Conservation (phyloP, 768 basidiomycete species). For the Fomitopsis pulvina region DNA sequence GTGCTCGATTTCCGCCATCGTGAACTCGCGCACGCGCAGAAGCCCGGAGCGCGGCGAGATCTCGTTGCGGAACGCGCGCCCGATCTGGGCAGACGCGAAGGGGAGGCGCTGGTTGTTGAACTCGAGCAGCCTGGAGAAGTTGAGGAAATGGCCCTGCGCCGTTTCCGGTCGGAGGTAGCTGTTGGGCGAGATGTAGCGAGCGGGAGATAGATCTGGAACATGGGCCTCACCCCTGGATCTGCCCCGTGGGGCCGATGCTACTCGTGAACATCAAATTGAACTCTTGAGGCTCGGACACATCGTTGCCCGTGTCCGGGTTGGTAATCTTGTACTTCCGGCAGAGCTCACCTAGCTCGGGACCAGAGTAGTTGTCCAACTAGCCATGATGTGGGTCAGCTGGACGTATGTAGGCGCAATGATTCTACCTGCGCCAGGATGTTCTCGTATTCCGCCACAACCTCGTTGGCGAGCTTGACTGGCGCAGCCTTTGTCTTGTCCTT, state of each 20-base stretch:
- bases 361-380: conserved; percentile 91
- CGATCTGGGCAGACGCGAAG: conserved; percentile 96
- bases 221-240: conserved; percentile 94
- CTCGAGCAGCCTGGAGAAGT: conserved; percentile 93
- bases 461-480: conserved; percentile 70
- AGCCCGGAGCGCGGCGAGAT: conserved; percentile 96
- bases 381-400: conserved; percentile 6
- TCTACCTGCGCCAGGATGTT: conserved; percentile 77
- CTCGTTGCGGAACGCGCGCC: conserved; percentile 94
- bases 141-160: conserved; percentile 97
- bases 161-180: conserved; percentile 97
- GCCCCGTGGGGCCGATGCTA: conserved; percentile 95
- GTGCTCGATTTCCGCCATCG: conserved; percentile 99
- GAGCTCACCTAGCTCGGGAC: conserved; percentile 82
- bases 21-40: conserved; percentile 96
- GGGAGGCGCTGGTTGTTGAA: conserved; percentile 97
- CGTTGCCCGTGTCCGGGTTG: conserved; percentile 91
- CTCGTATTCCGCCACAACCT: conserved; percentile 72
- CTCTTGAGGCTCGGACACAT: conserved; percentile 85
- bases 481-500: conserved; percentile 73
- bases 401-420: not conserved
- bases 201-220: conserved; percentile 13
- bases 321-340: conserved; percentile 73
- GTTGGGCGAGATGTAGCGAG: not conserved
- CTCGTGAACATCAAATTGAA: conserved; percentile 99